Evolutionary conservation across 345 rosid genomes (phyloP).

Genomic region (Gossypium longicalyx): DNA sequence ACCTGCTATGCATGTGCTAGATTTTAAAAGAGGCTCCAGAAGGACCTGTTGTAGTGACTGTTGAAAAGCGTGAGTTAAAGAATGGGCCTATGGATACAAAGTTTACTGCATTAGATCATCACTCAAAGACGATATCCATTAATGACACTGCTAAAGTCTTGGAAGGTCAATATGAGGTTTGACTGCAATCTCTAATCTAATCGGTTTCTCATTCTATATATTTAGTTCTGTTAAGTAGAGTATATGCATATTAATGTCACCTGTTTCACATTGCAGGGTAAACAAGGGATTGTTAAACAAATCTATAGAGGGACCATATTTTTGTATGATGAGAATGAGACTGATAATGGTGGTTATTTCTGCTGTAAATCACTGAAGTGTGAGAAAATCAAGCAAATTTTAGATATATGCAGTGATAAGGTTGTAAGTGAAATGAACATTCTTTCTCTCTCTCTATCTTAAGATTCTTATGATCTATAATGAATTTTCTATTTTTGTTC

Average conservation of each 20-base stretch:
- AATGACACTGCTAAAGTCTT: conserved; percentile 69
- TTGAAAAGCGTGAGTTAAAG: conserved; percentile 50
- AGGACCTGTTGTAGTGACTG: conserved; percentile 52
- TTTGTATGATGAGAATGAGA: conserved; percentile 58
- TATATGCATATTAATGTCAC: conserved; percentile 2
- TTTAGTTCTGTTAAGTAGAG: not conserved
- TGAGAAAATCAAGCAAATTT: conserved; percentile 63
- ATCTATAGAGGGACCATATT: conserved; percentile 80
- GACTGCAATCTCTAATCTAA: conserved; percentile 11
- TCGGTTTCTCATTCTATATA: not conserved
- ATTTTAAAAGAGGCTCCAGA: conserved; percentile 73
- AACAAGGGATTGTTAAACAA: conserved; percentile 80
- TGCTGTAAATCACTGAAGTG: conserved; percentile 72
- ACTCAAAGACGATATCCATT: conserved; percentile 52
- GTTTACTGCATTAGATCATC: conserved; percentile 71
- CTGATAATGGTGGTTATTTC: conserved; percentile 77
- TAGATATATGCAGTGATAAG: conserved; percentile 47
- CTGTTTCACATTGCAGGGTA: conserved; percentile 48
- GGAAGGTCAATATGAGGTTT: conserved; percentile 81
- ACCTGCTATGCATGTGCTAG: conserved; percentile 37
- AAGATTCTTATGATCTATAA: conserved; percentile 8
- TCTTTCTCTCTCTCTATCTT: not conserved
- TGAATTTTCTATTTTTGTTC: conserved; percentile 20
- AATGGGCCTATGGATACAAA: conserved; percentile 61
- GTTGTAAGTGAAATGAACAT: conserved; percentile 28